Evolutionary conservation across 75 land plant species (phyloP).

Genomic region (Chamaecyparis obtusa): DNA sequence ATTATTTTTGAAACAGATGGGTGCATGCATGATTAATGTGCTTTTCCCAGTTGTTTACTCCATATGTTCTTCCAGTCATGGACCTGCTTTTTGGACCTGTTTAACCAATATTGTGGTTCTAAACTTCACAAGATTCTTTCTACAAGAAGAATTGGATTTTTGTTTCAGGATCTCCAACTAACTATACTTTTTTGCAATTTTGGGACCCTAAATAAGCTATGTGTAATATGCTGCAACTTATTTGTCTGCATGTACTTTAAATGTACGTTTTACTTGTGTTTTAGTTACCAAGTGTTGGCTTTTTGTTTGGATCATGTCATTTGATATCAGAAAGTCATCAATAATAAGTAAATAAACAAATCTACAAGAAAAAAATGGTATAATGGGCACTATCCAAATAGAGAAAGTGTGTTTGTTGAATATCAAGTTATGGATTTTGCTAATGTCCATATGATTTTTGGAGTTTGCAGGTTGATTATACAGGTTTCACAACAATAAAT

Average conservation of each 20-base stretch:
- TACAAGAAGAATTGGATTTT: not conserved
- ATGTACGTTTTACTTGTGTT: not conserved
- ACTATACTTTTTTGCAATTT: not conserved
- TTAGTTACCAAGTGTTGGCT: not conserved
- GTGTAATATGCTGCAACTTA: not conserved
- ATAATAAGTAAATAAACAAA: not conserved
- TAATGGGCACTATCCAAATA: not conserved
- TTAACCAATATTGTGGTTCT: not conserved
- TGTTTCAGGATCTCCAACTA: not conserved
- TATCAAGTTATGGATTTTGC: not conserved
- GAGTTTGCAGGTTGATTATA: constrained; percentile 83
- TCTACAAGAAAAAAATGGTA: not conserved
- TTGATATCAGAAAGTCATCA: not conserved
- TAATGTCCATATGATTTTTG: not conserved
- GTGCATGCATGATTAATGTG: not conserved
- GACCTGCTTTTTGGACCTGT: not conserved
- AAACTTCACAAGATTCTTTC: not conserved
- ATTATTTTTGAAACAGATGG: not conserved
- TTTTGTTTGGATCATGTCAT: not conserved
- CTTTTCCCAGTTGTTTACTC: not conserved
- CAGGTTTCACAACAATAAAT: constrained; percentile 97
- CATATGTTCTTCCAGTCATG: not conserved
- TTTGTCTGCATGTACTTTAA: not conserved
- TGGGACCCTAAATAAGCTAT: not conserved
- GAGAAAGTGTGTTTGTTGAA: not conserved